A percentile compares a stretch with the other conserved stretches of the same genome.
phyloP scores from a whole-genome alignment of 1,139 yeast species.

The Yamadazyma spencermartinsiae region DNA sequence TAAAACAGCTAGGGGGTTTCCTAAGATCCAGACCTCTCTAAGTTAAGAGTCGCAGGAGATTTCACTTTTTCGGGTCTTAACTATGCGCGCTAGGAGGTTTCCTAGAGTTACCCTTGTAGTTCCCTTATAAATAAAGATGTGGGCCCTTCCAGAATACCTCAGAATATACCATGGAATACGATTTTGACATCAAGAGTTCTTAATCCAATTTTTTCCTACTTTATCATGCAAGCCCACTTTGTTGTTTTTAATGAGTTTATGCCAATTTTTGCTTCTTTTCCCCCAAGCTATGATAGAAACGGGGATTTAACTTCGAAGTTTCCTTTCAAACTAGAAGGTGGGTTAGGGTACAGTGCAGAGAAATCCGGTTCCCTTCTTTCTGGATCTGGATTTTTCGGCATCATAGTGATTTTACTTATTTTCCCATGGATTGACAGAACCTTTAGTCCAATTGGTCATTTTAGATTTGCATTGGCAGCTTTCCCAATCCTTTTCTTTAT shows the following conservation, averaged over 20 bases:
- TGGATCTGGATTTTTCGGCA: constrained; percentile 55
- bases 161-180: constrained; percentile 14
- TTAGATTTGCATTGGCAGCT: constrained; percentile 36
- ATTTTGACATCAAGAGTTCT: constrained; percentile 10
- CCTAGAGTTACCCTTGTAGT: no score
- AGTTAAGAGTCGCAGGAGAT: no score
- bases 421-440: constrained; percentile 57
- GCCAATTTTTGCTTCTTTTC: constrained; percentile 53
- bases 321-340: constrained; percentile 28
- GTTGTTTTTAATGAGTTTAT: constrained; percentile 56
- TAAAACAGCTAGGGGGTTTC: no score
- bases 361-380: constrained; percentile 56
- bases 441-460: constrained; percentile 45
- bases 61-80: no score
- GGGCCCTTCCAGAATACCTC: no score
- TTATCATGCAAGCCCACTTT: constrained; percentile 32
- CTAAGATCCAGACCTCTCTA: no score
- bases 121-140: no score
- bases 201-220: constrained; percentile 11
- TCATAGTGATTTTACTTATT: constrained; percentile 46
- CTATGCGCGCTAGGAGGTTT: no score
- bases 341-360: constrained; percentile 34
- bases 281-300: constrained; percentile 6
- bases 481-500: constrained; percentile 50
- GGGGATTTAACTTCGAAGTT: constrained; percentile 43